Conservation (phyloP, 768 basidiomycete genomes). For the Trametes punicea region DNA sequence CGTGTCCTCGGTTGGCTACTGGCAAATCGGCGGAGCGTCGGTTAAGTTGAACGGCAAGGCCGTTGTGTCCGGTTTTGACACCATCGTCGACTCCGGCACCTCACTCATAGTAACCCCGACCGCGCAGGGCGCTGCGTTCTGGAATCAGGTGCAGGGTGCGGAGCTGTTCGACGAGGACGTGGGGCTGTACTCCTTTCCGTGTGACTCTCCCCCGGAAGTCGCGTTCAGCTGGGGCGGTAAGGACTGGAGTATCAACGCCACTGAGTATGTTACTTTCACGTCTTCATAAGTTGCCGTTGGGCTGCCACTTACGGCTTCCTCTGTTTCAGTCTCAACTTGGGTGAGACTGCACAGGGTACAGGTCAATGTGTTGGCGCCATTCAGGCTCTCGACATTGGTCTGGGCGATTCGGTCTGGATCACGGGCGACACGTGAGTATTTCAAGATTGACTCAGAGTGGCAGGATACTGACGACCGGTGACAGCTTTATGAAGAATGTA, state of each 20-base stretch:
- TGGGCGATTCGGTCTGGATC: conserved; percentile 18
- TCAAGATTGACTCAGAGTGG: background rate
- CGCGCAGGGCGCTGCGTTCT: conserved; percentile 19
- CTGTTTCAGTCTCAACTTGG: conserved; percentile 30
- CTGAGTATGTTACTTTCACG: background rate
- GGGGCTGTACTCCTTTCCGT: conserved; percentile 24
- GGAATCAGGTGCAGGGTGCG: conserved; percentile 21
- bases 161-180: conserved; percentile 6
- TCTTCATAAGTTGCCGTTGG: background rate
- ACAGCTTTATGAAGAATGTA: conserved; percentile 24
- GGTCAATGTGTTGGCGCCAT: conserved; percentile 23
- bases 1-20: conserved; percentile 11
- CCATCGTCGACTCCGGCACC: conserved; percentile 30
- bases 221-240: conserved; percentile 23
- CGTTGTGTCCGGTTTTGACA: conserved; percentile 7
- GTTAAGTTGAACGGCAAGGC: conserved; percentile 13
- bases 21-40: conserved; percentile 14
- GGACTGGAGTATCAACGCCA: conserved; percentile 9
- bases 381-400: conserved; percentile 15
- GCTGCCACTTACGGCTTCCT: background rate
- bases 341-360: conserved; percentile 14
- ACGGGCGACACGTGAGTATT: conserved; percentile 14
- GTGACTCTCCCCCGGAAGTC: conserved; percentile 3
- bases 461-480: background rate
- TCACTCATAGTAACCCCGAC: conserved; percentile 27